A percentile compares a stretch with the other conserved stretches of the same genome.
These are phyloP conservation scores for Vaccinium myrtillus DNA, from an alignment of 148 eudicot genomes.

Conservation along the genomic window DNA sequence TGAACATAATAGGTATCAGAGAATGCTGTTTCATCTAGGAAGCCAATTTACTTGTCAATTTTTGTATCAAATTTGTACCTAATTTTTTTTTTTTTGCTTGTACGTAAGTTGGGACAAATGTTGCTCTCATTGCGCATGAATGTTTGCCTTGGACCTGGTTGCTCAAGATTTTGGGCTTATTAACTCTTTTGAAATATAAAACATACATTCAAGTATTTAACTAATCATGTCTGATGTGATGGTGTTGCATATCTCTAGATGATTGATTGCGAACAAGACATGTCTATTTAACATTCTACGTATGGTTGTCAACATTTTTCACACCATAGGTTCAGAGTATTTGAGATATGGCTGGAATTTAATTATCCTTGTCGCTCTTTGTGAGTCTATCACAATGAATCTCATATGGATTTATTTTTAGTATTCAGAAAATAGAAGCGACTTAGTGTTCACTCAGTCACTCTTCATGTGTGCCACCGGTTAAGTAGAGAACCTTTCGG, in stretches of 20 bases:
- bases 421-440: too few relatives aligned
- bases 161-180: neutral
- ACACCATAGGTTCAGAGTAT: neutral
- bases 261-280: neutral
- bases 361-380: too few relatives aligned
- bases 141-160: neutral
- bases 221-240: neutral
- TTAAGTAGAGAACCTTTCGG: too few relatives aligned
- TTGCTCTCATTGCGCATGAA: neutral
- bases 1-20: neutral
- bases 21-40: neutral
- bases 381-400: too few relatives aligned
- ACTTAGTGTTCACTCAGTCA: too few relatives aligned
- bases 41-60: neutral
- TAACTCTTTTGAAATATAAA: neutral
- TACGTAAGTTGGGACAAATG: neutral
- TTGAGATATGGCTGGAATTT: neutral
- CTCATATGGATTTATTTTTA: too few relatives aligned
- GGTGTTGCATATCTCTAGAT: neutral
- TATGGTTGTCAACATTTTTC: neutral
- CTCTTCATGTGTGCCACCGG: too few relatives aligned
- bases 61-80: neutral
- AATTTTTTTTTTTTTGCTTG: neutral
- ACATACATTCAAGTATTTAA: too few relatives aligned
- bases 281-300: neutral